phyloP scores from a whole-genome alignment of 139 green algal genomes.

The Dunaliella primolecta region DNA sequence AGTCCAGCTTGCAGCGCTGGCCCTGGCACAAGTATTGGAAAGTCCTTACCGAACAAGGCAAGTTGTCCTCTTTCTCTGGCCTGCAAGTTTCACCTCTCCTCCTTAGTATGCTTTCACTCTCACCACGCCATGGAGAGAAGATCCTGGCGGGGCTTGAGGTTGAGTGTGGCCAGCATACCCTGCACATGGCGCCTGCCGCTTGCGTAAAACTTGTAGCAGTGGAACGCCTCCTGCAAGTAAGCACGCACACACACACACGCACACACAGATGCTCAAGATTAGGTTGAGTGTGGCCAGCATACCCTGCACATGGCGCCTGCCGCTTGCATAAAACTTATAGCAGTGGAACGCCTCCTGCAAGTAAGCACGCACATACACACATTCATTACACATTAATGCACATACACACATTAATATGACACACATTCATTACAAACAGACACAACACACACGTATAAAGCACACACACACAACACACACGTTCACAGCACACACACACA shows the following conservation, averaged over 20 bases:
- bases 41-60: no score
- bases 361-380: not conserved
- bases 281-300: conserved; percentile 43
- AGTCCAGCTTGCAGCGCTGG: no score
- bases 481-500: not conserved
- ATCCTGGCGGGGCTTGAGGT: conserved; percentile 40
- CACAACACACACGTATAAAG: not conserved
- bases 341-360: conserved; percentile 21
- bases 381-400: not conserved
- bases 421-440: not conserved
- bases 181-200: conserved; percentile 40
- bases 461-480: not conserved
- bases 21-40: no score
- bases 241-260: no score
- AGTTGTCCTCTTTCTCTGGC: no score
- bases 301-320: conserved; percentile 38
- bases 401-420: not conserved
- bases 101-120: no score
- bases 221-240: conserved; percentile 19
- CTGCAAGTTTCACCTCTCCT: no score
- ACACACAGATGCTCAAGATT: not conserved
- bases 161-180: conserved; percentile 39
- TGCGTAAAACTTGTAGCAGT: conserved; percentile 41
- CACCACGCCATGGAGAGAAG: conserved; percentile 22
- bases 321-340: conserved; percentile 44